These are phyloP conservation scores for Trametes cubensis DNA, from an alignment of 768 basidiomycete genomes.

Conservation along the genomic window DNA sequence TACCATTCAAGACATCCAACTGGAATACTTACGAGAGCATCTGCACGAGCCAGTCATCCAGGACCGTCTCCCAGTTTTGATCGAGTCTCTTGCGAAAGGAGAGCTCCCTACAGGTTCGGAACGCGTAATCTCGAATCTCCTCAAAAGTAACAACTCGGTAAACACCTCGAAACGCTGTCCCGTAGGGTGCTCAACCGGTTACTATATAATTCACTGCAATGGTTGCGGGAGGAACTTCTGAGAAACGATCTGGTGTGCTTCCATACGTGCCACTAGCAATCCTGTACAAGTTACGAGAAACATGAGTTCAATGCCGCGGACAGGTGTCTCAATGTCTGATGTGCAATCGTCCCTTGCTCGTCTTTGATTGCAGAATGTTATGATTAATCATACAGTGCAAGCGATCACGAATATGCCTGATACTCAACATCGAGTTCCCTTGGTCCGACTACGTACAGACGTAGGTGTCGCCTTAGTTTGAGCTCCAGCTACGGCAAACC, in stretches of 20 bases:
- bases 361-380: neutral
- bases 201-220: neutral
- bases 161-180: neutral
- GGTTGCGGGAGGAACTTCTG: neutral
- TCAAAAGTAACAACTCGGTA: neutral
- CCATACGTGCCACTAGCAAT: too few species aligned
- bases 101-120: neutral
- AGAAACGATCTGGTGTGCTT: neutral
- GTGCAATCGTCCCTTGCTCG: neutral
- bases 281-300: too few species aligned
- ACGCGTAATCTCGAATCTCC: neutral
- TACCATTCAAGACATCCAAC: constrained; percentile 2
- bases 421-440: too few species aligned
- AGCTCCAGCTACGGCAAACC: constrained; percentile 51
- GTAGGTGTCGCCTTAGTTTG: neutral
- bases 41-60: neutral
- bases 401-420: too few species aligned
- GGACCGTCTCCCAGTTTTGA: neutral
- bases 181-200: neutral
- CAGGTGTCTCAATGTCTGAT: too few species aligned
- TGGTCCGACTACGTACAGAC: too few species aligned
- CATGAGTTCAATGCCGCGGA: too few species aligned
- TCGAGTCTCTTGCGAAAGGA: constrained; percentile 1
- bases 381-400: too few species aligned
- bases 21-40: constrained; percentile 7